phyloP scores from a whole-genome alignment of 1,284 basidiomycete genomes.

The Sanguinoderma infundibulare region DNA sequence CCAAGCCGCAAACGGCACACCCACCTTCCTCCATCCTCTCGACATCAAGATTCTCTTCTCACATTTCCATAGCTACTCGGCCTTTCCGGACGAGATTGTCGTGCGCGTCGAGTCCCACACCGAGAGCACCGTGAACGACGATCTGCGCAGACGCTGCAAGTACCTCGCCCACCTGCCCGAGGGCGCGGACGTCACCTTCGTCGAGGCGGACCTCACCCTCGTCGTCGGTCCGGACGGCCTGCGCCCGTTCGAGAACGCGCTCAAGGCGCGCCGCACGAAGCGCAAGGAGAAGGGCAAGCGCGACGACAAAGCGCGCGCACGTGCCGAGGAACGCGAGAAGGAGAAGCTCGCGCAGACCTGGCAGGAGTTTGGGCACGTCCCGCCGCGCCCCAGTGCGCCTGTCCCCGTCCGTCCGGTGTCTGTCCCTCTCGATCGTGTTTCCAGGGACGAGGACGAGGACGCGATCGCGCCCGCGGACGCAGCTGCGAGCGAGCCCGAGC shows the following conservation, averaged over 20 bases:
- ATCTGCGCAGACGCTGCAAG: conserved; percentile 92
- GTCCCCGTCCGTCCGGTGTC: conserved; percentile 5
- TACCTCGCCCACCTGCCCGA: conserved; percentile 94
- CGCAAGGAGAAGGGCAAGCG: conserved; percentile 79
- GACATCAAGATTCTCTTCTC: conserved; percentile 93
- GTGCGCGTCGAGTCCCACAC: conserved; percentile 81
- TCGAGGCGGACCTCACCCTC: conserved; percentile 84
- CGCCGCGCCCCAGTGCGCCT: background rate
- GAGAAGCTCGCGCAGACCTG: conserved; percentile 41
- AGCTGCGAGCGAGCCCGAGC: conserved; percentile 22
- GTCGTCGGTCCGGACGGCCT: conserved; percentile 78
- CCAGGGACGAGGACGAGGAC: background rate
- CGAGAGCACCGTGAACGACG: conserved; percentile 86
- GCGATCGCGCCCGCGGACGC: conserved; percentile 4
- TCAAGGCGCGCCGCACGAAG: conserved; percentile 76
- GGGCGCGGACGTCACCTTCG: conserved; percentile 91
- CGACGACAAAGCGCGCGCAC: conserved; percentile 80
- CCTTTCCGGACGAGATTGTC: conserved; percentile 84
- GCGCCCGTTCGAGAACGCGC: conserved; percentile 79
- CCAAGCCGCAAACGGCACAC: conserved; percentile 91
- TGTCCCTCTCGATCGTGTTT: conserved; percentile 9
- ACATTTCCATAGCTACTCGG: conserved; percentile 82
- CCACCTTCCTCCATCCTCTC: conserved; percentile 93
- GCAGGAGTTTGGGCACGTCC: conserved; percentile 28
- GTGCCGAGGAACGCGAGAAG: conserved; percentile 81